Evolutionary conservation across 2,329 filamentous ascomycete species (phyloP), one percentile per base, ranked within the genome.

Genomic region (Lecanicillium sp.): DNA sequence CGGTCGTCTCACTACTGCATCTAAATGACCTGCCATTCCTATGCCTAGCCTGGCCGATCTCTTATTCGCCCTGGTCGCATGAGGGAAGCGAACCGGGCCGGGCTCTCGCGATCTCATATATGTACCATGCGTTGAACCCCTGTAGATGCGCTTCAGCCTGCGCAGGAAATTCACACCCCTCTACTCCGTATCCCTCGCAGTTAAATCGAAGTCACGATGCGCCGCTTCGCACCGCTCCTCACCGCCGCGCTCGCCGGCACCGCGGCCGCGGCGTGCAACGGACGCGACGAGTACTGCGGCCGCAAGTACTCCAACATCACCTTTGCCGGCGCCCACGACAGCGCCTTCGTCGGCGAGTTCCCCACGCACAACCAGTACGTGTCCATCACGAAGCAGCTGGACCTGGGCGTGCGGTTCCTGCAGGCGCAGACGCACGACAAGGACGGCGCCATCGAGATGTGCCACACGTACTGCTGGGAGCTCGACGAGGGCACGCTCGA

Each of bases 321-420:
- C n/a, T 75, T 78, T 50, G 65, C 83, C 15, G 84, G 81, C 20
- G 72, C 83, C 6, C 84, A 87, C 65, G 75, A 87, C 65, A 77
- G 75, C 12, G 74, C 80, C 30, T 86, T 86, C 57, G 74, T 83
- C 33, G 79, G 83, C 33, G 55, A 68, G 43, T 56, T 72, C 8
- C 70, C 71, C 1, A 63, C 71, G 49, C 66, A 83, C 51, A 83
- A 84, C 62, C 83, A 87, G 59, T 75, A 78, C 52, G 69, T 80
- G 43, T 71, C 74, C 5, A 73, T 82, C 20, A 73, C 72, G 20
- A 65, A 67, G 2, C 82, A 86, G 58, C 69, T 87, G 9, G 64
- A 77, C 44, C 66, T 77, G 26, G 83, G 83, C 14, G 74, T 86
- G 33, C 76, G 83, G 19, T 81, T 81, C 54, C 64, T 87, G 11